Evolutionary conservation across 2,329 filamentous ascomycete species (phyloP).

Genomic region (Alternaria postmessia): DNA sequence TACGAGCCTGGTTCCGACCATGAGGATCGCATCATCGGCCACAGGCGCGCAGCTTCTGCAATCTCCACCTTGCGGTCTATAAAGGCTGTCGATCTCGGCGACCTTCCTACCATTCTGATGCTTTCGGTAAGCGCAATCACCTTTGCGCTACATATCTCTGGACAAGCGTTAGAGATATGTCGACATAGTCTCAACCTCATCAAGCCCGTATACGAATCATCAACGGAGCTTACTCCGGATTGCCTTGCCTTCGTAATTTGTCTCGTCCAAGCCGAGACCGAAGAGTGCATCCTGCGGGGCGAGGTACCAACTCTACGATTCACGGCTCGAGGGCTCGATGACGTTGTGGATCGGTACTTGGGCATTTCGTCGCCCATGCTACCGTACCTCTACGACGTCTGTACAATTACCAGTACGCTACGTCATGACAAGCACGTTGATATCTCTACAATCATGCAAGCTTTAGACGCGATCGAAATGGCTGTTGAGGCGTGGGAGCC

Average conservation of each 20-base stretch:
- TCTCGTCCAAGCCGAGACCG: slow-evolving; percentile 6
- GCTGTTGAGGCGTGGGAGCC: slow-evolving; percentile 7
- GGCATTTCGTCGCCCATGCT: slow-evolving; percentile 11
- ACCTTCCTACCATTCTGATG: slow-evolving; percentile 5
- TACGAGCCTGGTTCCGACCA: not conserved
- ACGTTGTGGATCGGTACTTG: slow-evolving; percentile 8
- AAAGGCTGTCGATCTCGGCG: not conserved
- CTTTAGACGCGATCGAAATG: slow-evolving; percentile 6
- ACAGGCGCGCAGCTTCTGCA: slow-evolving; percentile 10
- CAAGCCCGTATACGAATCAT: slow-evolving; percentile 7
- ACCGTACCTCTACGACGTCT: slow-evolving; percentile 8
- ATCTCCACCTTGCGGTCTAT: slow-evolving; percentile 9
- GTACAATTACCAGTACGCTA: slow-evolving; percentile 1
- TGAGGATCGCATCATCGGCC: slow-evolving; percentile 6
- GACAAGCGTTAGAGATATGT: slow-evolving; percentile 5
- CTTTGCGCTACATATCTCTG: slow-evolving; percentile 10
- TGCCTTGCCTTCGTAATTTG: slow-evolving; percentile 9
- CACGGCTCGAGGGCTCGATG: not conserved
- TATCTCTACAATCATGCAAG: not conserved
- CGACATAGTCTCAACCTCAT: slow-evolving; percentile 6
- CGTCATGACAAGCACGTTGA: slow-evolving; percentile 1
- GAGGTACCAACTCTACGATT: slow-evolving; percentile 12
- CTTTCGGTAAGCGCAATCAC: slow-evolving; percentile 14
- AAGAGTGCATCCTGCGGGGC: slow-evolving; percentile 7
- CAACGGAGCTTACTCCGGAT: not conserved